Evolutionary conservation across 768 basidiomycete species (phyloP), one percentile per base, ranked within the genome.

Genomic region (Russula earlei): DNA sequence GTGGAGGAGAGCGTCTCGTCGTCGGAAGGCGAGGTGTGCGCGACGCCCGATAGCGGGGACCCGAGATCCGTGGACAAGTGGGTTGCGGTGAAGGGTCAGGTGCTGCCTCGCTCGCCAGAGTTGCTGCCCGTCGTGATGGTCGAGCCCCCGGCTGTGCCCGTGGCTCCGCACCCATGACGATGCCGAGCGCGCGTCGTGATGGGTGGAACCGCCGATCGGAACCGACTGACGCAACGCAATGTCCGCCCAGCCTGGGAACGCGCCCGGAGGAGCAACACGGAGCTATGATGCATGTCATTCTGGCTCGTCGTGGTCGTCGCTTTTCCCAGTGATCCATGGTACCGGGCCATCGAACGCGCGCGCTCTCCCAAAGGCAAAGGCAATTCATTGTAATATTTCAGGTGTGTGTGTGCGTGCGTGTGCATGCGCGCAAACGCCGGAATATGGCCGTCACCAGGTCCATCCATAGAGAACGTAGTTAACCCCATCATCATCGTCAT

Each of bases 1-100:
- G 80, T 80, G 22, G 87, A 89, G 68, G 84, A 83, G 65, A 86
- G 84, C 64, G 71, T 84, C 61, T 83, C 85, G 3, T 31, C 29
- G 7, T 86, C 85, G 33, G 87, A 88, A 63, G 86, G 77, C 54
- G 80, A 87, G 64, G 63, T 59, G 20, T 67, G 67, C 43, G 69
- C 65, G 29, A 74, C 38, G 36, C 44, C 55, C 20, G 54, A 54
- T 34, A 52, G 46, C 17, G 60, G 29, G 29, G 10, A n/a, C 9
- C 31, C 68, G 61, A 44, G 68, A 69, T 63, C 79, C 77, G 36
- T n/a, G 66, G 86, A 89, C 65, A 87, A 85, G 66, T 90, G 87
- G 87, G 80, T 89, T 48, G 74, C 85, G 19, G 82, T 90, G 67
- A 85, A 87, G 68, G 75, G 75, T 22, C 71, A 79, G 56, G 38